These are phyloP conservation scores for Metarhizium sp. DNA, from an alignment of 2,329 filamentous ascomycete species.

Conservation along the genomic window DNA sequence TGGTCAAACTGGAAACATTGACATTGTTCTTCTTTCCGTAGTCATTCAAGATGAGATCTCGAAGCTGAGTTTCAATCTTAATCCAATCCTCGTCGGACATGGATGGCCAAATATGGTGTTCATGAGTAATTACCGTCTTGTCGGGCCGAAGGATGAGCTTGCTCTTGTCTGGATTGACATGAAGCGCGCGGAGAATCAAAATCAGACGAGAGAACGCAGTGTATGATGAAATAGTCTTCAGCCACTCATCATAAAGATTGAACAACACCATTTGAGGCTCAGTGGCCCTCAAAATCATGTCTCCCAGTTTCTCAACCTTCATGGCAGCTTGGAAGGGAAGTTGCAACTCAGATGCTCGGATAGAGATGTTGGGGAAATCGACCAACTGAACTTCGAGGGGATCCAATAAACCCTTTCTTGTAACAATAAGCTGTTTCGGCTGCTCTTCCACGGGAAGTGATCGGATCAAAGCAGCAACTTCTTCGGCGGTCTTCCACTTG, in stretches of 20 bases:
- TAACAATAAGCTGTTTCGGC: constrained; percentile 97
- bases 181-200: constrained; percentile 84
- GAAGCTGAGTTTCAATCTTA: constrained; percentile 94
- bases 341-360: constrained; percentile 92
- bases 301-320: constrained; percentile 98
- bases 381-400: constrained; percentile 94
- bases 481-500: constrained; percentile 99
- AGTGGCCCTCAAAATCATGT: constrained; percentile 96
- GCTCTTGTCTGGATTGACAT: constrained; percentile 97
- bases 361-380: constrained; percentile 98
- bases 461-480: constrained; percentile 94
- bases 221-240: constrained; percentile 97
- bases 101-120: constrained; percentile 97
- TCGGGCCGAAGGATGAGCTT: constrained; percentile 91
- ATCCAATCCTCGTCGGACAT: constrained; percentile 96
- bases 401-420: constrained; percentile 91
- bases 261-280: constrained; percentile 99
- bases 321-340: constrained; percentile 98
- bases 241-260: constrained; percentile 97
- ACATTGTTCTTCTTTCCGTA: constrained; percentile 99
- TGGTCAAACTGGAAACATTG: constrained; percentile 93
- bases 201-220: constrained; percentile 95
- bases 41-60: constrained; percentile 93
- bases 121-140: constrained; percentile 96
- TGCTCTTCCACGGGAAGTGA: constrained; percentile 96